Percentiles rank a stretch among this genome's conserved stretches.
These are phyloP conservation scores for Tripterygium wilfordii DNA, from an alignment of 177 flowering plant genomes.

Conservation along the genomic window DNA sequence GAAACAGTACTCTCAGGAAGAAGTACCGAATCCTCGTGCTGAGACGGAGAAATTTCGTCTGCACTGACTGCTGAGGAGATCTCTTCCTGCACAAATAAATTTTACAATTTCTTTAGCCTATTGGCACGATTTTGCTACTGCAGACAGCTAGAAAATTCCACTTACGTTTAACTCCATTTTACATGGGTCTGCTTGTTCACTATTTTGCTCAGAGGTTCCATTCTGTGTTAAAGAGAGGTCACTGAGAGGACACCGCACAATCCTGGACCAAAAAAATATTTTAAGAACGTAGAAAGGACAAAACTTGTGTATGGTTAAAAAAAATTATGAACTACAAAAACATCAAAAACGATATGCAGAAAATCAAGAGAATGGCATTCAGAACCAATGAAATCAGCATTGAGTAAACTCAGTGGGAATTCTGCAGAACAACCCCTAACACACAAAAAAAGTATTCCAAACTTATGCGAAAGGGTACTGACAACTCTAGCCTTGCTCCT, in stretches of 20 bases:
- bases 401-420: too few species aligned
- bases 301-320: too few species aligned
- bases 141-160: background rate
- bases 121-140: too few species aligned
- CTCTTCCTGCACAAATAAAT: conserved; percentile 24
- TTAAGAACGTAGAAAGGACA: too few species aligned
- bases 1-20: conserved; percentile 18
- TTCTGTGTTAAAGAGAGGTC: conserved; percentile 32
- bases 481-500: too few species aligned
- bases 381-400: too few species aligned
- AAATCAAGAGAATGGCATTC: too few species aligned
- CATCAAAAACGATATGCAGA: too few species aligned
- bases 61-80: conserved; percentile 23
- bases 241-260: conserved; percentile 48
- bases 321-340: too few species aligned
- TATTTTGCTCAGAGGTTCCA: conserved; percentile 17
- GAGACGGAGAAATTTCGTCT: conserved; percentile 23
- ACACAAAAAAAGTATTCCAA: too few species aligned
- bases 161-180: conserved; percentile 21
- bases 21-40: conserved; percentile 19
- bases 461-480: too few species aligned
- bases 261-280: conserved; percentile 32
- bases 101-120: background rate
- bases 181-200: conserved; percentile 16
- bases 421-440: too few species aligned